Conservation (phyloP, 2,329 filamentous ascomycete species). For the Arthrobotrys iridis region DNA sequence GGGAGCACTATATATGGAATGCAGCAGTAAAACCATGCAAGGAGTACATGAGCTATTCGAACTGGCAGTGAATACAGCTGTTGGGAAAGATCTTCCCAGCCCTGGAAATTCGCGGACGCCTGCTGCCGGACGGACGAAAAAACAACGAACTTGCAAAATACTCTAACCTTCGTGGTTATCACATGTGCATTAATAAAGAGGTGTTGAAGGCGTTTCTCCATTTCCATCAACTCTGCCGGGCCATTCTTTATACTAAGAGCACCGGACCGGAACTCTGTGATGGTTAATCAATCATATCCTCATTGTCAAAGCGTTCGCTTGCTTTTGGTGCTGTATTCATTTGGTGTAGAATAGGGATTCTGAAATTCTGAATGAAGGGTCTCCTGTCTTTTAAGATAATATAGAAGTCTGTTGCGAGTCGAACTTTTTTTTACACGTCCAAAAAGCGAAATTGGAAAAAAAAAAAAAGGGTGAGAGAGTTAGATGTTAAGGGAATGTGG, state of each 20-base stretch:
- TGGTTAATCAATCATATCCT: neutral
- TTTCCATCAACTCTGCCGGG: neutral
- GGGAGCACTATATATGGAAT: slow-evolving; percentile 96
- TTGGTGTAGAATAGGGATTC: neutral
- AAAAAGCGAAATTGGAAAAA: no score
- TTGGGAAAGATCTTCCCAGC: slow-evolving; percentile 72
- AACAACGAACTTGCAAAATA: slow-evolving; percentile 38
- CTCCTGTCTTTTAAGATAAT: neutral
- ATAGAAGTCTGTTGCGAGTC: no score
- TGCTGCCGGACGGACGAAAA: slow-evolving; percentile 15
- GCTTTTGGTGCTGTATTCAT: neutral
- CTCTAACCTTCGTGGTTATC: slow-evolving; percentile 19
- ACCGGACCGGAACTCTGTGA: neutral
- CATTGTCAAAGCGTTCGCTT: neutral
- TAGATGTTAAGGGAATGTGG: no score
- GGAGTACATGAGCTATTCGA: slow-evolving; percentile 98
- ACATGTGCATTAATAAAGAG: neutral
- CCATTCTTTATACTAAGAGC: neutral
- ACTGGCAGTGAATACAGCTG: slow-evolving; percentile 86
- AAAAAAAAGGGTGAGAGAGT: no score
- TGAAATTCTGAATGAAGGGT: neutral
- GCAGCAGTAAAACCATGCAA: slow-evolving; percentile 95
- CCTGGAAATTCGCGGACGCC: slow-evolving; percentile 7
- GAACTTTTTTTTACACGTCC: no score
- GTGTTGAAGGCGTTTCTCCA: neutral